Conservation (phyloP, 2,329 filamentous ascomycete species). For the Ceratocystis albifundus region DNA sequence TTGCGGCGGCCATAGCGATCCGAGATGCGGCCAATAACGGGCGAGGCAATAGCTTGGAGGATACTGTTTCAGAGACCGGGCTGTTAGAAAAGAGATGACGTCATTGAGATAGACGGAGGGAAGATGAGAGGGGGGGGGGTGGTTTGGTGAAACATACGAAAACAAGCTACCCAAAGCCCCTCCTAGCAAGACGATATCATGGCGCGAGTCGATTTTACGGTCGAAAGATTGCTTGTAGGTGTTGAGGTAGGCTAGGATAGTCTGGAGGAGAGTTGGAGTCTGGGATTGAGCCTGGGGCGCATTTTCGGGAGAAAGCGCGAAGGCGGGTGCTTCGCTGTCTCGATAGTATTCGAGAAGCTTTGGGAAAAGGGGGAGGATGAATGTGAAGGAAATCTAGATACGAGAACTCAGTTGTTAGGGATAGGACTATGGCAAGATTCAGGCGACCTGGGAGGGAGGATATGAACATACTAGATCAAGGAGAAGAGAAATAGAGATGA, state of each 20-base stretch:
- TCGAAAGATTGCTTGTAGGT: constrained; percentile 90
- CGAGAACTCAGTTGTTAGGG: constrained; percentile 17
- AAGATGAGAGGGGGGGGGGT: too few species aligned
- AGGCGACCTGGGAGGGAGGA: neutral
- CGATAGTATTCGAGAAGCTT: constrained; percentile 94
- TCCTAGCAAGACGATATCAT: constrained; percentile 91
- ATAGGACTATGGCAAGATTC: too few species aligned
- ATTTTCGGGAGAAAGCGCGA: constrained; percentile 30
- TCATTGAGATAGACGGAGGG: neutral
- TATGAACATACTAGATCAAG: constrained; percentile 62
- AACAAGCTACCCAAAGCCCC: constrained; percentile 91
- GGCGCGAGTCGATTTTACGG: constrained; percentile 84
- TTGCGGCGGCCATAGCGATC: constrained; percentile 79
- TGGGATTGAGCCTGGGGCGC: constrained; percentile 29
- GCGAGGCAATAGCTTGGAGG: constrained; percentile 83
- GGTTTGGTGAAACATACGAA: constrained; percentile 45
- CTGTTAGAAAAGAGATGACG: constrained; percentile 9
- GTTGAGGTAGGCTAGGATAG: constrained; percentile 72
- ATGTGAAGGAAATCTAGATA: constrained; percentile 84
- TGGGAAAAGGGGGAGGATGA: constrained; percentile 92
- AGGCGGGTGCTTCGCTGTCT: constrained; percentile 56
- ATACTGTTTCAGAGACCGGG: constrained; percentile 41
- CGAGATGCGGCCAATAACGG: constrained; percentile 77
- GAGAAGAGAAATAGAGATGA: constrained; percentile 80
- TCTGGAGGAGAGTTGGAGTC: constrained; percentile 56